These are phyloP conservation scores for Calonectria leucothoes DNA, from an alignment of 2,329 filamentous ascomycete species.

Conservation along the genomic window DNA sequence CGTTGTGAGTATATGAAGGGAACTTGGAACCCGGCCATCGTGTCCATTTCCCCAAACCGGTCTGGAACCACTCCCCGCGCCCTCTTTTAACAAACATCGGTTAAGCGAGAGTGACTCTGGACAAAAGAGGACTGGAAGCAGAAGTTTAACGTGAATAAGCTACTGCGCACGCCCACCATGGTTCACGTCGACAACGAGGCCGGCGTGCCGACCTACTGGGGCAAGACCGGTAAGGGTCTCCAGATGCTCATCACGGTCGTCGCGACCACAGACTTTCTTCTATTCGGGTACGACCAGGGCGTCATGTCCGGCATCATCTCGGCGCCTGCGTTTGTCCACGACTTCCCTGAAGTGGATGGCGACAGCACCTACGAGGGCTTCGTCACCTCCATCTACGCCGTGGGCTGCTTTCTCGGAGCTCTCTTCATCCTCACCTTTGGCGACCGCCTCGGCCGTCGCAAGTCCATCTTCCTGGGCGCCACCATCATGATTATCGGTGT, in stretches of 20 bases:
- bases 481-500: conserved; percentile 72
- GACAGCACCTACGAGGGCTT: conserved; percentile 59
- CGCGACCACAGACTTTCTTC: conserved; percentile 71
- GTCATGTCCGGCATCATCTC: conserved; percentile 67
- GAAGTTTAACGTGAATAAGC: not conserved
- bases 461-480: conserved; percentile 68
- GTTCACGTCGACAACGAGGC: conserved; percentile 4
- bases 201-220: conserved; percentile 61
- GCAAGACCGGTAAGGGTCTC: conserved; percentile 68
- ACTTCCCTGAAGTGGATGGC: conserved; percentile 57
- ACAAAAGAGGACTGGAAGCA: not conserved
- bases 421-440: conserved; percentile 63
- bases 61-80: not conserved
- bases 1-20: not conserved
- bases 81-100: not conserved
- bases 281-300: conserved; percentile 68
- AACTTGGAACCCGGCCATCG: not conserved
- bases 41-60: not conserved
- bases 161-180: not conserved
- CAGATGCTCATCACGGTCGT: conserved; percentile 69
- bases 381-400: conserved; percentile 61
- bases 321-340: conserved; percentile 60
- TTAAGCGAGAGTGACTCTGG: not conserved
- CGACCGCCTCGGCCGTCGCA: conserved; percentile 62
- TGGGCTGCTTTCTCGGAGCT: conserved; percentile 64